phyloP scores from a whole-genome alignment of 2,329 filamentous ascomycete genomes.

The Hypoxylon sp. region DNA sequence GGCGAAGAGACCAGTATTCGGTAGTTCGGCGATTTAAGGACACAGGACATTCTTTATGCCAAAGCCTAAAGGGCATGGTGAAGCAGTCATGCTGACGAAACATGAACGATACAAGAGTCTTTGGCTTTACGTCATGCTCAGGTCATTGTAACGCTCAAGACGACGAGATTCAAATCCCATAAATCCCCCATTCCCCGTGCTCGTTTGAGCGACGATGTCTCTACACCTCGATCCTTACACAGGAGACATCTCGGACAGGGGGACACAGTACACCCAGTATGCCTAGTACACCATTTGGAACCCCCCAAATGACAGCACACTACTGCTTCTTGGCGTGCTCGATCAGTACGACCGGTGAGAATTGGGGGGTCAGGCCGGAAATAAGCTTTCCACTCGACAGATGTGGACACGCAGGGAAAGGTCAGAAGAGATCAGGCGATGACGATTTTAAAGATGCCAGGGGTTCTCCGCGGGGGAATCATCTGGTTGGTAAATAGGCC shows the following conservation, averaged over 20 bases:
- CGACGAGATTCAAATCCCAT: conserved; percentile 44
- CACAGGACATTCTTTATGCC: conserved; percentile 29
- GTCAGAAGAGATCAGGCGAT: conserved; percentile 38
- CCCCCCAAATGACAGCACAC: conserved; percentile 40
- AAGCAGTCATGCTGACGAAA: conserved; percentile 42
- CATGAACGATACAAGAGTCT: conserved; percentile 35
- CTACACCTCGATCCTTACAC: conserved; percentile 20
- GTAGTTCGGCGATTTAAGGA: conserved; percentile 43
- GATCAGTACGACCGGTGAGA: conserved; percentile 38
- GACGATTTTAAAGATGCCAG: conserved; percentile 31
- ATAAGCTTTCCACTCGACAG: conserved; percentile 21
- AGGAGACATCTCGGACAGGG: conserved; percentile 29
- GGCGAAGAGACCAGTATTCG: conserved; percentile 45
- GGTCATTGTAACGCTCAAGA: conserved; percentile 39
- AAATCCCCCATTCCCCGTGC: conserved; percentile 42
- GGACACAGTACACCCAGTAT: conserved; percentile 1
- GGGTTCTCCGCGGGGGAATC: conserved; percentile 29
- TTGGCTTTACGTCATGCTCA: conserved; percentile 46
- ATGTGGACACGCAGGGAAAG: conserved; percentile 13
- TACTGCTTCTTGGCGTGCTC: conserved; percentile 30
- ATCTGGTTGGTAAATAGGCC: conserved; percentile 16
- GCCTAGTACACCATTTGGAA: conserved; percentile 17
- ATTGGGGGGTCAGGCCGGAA: conserved; percentile 33
- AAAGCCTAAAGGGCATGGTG: conserved; percentile 9
- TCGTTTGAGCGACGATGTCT: conserved; percentile 14